Evolutionary conservation across 768 basidiomycete species (phyloP).

Genomic region (Candolleomyces aberdarensis): DNA sequence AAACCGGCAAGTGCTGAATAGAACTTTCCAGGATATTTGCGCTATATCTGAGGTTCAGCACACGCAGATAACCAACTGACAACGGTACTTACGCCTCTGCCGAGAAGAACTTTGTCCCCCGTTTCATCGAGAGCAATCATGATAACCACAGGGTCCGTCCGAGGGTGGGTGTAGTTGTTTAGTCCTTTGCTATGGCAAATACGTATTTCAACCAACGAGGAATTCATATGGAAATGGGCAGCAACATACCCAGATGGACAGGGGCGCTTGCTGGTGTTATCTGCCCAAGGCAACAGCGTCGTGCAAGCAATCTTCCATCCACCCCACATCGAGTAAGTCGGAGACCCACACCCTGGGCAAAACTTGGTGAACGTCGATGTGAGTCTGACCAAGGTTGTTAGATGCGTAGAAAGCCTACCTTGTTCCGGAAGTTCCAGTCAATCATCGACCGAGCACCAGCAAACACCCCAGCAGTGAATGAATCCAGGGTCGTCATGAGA

Average conservation of each 20-base stretch:
- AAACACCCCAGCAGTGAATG: slow-evolving; percentile 71
- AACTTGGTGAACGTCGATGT: slow-evolving; percentile 45
- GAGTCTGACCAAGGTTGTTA: not conserved
- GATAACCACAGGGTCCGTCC: slow-evolving; percentile 89
- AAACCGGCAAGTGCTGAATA: slow-evolving; percentile 95
- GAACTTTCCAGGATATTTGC: slow-evolving; percentile 63
- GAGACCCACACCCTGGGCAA: slow-evolving; percentile 84
- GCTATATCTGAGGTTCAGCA: slow-evolving; percentile 33
- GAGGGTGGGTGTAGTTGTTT: slow-evolving; percentile 81
- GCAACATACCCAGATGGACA: slow-evolving; percentile 66
- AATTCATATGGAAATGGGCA: not conserved
- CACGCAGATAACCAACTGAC: not conserved
- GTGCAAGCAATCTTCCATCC: slow-evolving; percentile 93
- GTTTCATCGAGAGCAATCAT: slow-evolving; percentile 81
- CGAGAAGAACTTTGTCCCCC: slow-evolving; percentile 82
- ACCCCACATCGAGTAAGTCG: slow-evolving; percentile 84
- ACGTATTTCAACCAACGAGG: slow-evolving; percentile 4
- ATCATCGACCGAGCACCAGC: slow-evolving; percentile 77
- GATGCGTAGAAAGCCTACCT: slow-evolving; percentile 38
- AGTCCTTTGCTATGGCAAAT: slow-evolving; percentile 60
- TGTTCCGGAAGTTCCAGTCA: slow-evolving; percentile 93
- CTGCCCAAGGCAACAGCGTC: slow-evolving; percentile 71
- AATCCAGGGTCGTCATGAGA: slow-evolving; percentile 53
- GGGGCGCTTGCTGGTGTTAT: slow-evolving; percentile 57
- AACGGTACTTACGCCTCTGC: slow-evolving; percentile 63